Conservation (phyloP, 441 rosid genomes). For the Croton laevigatus region DNA sequence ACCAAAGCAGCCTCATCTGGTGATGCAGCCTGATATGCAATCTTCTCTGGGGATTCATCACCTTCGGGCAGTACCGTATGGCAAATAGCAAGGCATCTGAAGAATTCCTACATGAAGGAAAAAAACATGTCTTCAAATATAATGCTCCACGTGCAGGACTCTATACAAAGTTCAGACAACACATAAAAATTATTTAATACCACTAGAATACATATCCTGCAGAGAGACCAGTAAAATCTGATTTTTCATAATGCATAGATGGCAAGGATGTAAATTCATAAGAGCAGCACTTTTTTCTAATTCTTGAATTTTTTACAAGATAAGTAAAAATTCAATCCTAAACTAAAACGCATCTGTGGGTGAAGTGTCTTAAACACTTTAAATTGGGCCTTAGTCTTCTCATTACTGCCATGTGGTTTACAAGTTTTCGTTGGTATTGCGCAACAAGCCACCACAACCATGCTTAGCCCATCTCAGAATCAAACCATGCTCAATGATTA, state of each 20-base stretch:
- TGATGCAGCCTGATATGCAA: slow-evolving; percentile 97
- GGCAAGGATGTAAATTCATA: too few relatives aligned
- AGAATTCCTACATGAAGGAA: slow-evolving; percentile 67
- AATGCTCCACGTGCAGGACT: not conserved
- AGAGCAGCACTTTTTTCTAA: too few relatives aligned
- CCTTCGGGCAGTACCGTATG: slow-evolving; percentile 99
- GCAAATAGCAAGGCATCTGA: slow-evolving; percentile 91
- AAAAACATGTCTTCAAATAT: slow-evolving; percentile 8
- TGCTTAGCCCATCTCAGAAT: too few relatives aligned
- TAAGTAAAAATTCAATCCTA: too few relatives aligned
- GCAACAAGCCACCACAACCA: not conserved
- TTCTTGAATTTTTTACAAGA: too few relatives aligned
- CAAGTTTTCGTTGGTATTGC: not conserved
- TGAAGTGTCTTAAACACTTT: too few relatives aligned
- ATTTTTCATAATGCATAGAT: too few relatives aligned
- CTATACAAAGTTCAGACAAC: not conserved
- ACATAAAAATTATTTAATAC: not conserved
- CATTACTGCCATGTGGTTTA: too few relatives aligned
- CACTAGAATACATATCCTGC: too few relatives aligned
- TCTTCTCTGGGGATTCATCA: slow-evolving; percentile 93
- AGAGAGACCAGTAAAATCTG: too few relatives aligned
- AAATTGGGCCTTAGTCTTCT: too few relatives aligned
- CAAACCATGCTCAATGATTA: not conserved
- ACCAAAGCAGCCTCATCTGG: slow-evolving; percentile 99
- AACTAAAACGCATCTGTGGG: too few relatives aligned